Base-by-base conservation (phyloP, 2,329 filamentous ascomycete species). In the Penicillium sp. region DNA sequence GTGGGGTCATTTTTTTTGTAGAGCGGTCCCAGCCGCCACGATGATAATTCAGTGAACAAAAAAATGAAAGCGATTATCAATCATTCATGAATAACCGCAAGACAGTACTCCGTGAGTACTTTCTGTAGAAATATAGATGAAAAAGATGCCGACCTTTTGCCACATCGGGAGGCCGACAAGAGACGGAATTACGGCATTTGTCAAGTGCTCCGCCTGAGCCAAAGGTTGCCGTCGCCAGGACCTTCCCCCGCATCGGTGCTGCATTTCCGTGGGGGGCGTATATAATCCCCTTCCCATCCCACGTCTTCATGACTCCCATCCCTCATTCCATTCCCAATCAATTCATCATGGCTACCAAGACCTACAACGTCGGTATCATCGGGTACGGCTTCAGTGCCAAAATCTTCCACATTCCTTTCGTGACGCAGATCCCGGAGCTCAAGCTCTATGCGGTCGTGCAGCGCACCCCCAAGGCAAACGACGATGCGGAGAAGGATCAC, bases 381-480 rank as follows among this genome's bases (percentile, higher is more conserved):
- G 84, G 85, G 67, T 87, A 86, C 70, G 84, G 84, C 65, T 72
- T 86, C 68, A 84, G 81, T 55, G 90, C 91, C 75, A 93, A 92
- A 71, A 81, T 89, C 76, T 95, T 93, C 77, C 90, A 95, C 75
- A 92, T 93, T 69, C 91, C 90, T 61, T 90, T 92, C 76, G 83
- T 95, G 75, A 78, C 79, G 53, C 81, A 82, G 29, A 85, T 88
- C 0, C 80, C 86, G 7, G 78, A 84, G 54, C 82, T 92, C 70
- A 86, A 81, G 52, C 84, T 93, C 21, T 85, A 91, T 70, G 85
- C 88, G 62, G 87, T 95, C 64, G 88, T 93, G 27, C 91, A 95
- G 75, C 86, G 91, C 58, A 84, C 78, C 5, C 89, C 89, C 6
- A 84, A 83, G 62, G 75, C 83, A 2, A 78, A 81, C 52, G 83